Evolutionary conservation across 495 filamentous ascomycete genomes (phyloP), one percentile per base, ranked within the genome.

Genomic region (Hypoxylon intermedium): DNA sequence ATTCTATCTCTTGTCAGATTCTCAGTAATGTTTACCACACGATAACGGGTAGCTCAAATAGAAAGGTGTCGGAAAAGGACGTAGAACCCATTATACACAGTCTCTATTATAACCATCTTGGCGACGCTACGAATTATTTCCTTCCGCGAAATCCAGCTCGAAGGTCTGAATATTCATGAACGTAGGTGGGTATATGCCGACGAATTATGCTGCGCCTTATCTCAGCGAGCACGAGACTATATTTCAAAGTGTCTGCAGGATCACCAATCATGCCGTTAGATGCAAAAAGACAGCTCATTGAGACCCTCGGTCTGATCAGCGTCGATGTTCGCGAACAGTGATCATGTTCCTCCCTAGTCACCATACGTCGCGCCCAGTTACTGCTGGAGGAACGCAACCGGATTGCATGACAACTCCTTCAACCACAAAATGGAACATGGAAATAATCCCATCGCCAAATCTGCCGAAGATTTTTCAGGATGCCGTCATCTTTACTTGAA

Each of bases 381-480:
- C 28, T 58, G 53, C 18, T 58, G 60, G 53, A 47, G 40, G 5
- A 24, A 30, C 5, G 19, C 9, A 47, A 15, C 49, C 49, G 11
- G 45, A 46, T 16, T 63, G 63, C 11, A 61, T 53, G 21, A 52
- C 58, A 18, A 51, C 53, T 9, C n/a, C 13, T n/a, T n/a, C n/a
- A n/a, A n/a, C 3, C 31, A 47, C 18, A 67, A 42, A 7, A 9
- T 67, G 3, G 20, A 58, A 58, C 16, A 55, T 38, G 16, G 13
- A 38, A 16, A 52, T 15, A 24, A 63, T 68, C 9, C 42, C 40
- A 9, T 49, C 54, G 26, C 5, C 34, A 5, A 13, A 15, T 11
- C 34, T 65, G 5, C 68, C 62, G 0, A 21, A 23, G 9, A 71
- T 71, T 26, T 68, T 75, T 40, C 54, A 56, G 45, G 69, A 78